phyloP scores from a whole-genome alignment of 352 stramenopile genomes.

The Globisporangium uncinulatum region DNA sequence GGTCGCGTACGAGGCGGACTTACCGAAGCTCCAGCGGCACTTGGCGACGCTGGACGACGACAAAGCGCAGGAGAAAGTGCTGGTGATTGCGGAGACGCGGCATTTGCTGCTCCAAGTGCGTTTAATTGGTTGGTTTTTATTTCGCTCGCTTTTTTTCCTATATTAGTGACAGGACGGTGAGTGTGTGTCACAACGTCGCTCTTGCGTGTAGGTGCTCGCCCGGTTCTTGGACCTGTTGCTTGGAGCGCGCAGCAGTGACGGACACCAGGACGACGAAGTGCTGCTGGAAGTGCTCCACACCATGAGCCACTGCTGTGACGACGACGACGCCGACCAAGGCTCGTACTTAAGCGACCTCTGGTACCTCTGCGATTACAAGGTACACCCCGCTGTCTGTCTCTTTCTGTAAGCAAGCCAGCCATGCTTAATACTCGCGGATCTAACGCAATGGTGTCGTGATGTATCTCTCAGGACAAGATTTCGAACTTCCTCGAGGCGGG shows the following conservation, averaged over 20 bases:
- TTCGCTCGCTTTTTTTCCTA: too few species aligned
- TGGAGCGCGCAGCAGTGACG: slow-evolving; percentile 15
- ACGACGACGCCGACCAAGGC: slow-evolving; percentile 46
- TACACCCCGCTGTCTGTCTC: slow-evolving; percentile 5
- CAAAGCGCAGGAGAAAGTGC: slow-evolving; percentile 19
- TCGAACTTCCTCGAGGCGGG: slow-evolving; percentile 41
- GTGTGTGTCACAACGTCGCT: too few species aligned
- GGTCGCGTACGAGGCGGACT: slow-evolving; percentile 51
- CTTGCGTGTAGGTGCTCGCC: slow-evolving; percentile 14
- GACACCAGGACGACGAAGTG: slow-evolving; percentile 22
- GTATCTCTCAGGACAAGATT: slow-evolving; percentile 34
- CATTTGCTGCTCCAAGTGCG: slow-evolving; percentile 36
- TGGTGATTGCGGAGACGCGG: slow-evolving; percentile 41
- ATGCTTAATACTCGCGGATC: background rate
- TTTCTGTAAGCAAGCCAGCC: background rate
- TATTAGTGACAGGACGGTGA: too few species aligned
- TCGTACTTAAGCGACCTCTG: slow-evolving; percentile 73
- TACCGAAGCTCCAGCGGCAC: slow-evolving; percentile 42
- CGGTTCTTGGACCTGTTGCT: slow-evolving; percentile 32
- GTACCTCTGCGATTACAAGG: slow-evolving; percentile 53
- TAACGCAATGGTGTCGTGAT: background rate
- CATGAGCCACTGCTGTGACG: slow-evolving; percentile 47
- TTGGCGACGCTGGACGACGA: slow-evolving; percentile 35
- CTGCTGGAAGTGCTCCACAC: slow-evolving; percentile 56
- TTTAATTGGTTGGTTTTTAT: background rate